A percentile compares a stretch with the other conserved stretches of the same genome.
phyloP scores from a whole-genome alignment of 2,329 filamentous ascomycete species.

The Fusarium sacchari region DNA sequence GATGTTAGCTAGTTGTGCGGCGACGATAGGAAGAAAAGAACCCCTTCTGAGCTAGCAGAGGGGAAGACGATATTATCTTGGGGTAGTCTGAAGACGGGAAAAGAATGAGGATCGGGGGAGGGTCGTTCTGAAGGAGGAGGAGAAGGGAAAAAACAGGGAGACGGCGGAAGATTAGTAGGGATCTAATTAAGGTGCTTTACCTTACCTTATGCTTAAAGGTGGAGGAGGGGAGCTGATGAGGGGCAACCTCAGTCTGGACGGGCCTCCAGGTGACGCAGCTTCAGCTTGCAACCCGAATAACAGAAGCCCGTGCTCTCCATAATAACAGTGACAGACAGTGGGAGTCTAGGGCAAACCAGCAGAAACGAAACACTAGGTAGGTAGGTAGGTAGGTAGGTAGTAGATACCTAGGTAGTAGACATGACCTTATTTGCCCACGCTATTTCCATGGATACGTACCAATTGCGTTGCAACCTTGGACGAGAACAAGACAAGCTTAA shows the following conservation, averaged over 20 bases:
- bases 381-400: too few species aligned
- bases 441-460: conserved; percentile 11
- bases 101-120: not conserved
- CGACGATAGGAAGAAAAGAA: conserved; percentile 8
- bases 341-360: conserved; percentile 19
- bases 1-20: conserved; percentile 10
- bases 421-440: conserved; percentile 11
- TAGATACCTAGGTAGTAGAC: too few species aligned
- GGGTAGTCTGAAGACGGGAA: not conserved
- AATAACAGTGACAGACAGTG: conserved; percentile 17
- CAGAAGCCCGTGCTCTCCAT: conserved; percentile 9
- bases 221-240: conserved; percentile 42
- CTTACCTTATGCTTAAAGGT: conserved; percentile 8
- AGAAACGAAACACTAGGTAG: conserved; percentile 34
- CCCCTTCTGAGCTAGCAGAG: conserved; percentile 37
- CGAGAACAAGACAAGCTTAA: conserved; percentile 12
- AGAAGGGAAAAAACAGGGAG: conserved; percentile 21
- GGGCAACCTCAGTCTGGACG: conserved; percentile 22
- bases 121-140: conserved; percentile 8
- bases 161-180: conserved; percentile 21
- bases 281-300: conserved; percentile 31
- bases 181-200: not conserved
- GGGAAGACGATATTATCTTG: conserved; percentile 4
- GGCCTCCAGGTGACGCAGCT: conserved; percentile 40
- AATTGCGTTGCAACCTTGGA: conserved; percentile 11